These are phyloP conservation scores for Serendipita sp. DNA, from an alignment of 768 basidiomycete genomes.

Conservation along the genomic window DNA sequence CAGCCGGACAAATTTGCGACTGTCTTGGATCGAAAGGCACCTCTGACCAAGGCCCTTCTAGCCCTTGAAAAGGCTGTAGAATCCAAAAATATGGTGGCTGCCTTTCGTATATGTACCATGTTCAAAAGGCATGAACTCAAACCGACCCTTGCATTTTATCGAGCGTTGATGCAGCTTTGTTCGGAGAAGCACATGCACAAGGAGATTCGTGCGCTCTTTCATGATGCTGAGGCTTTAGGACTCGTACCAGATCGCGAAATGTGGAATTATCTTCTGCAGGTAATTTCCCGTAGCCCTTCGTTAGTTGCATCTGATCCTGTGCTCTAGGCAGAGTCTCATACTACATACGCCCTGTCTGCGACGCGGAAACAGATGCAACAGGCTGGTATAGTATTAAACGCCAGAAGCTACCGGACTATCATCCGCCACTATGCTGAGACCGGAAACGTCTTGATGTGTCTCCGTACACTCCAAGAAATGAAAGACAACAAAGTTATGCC, in stretches of 20 bases:
- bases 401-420: conserved; percentile 36
- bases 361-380: conserved; percentile 41
- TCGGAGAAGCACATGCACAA: conserved; percentile 26
- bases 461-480: conserved; percentile 49
- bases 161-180: conserved; percentile 36
- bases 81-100: conserved; percentile 19
- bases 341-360: conserved; percentile 19
- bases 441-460: conserved; percentile 46
- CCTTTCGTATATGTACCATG: conserved; percentile 29
- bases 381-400: conserved; percentile 32
- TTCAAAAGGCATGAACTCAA: conserved; percentile 41
- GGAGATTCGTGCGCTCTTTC: conserved; percentile 48
- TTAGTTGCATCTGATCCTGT: conserved; percentile 18
- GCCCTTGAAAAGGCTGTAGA: background rate
- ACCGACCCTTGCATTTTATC: conserved; percentile 44
- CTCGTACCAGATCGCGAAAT: conserved; percentile 33
- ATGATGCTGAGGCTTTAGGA: conserved; percentile 44
- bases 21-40: background rate
- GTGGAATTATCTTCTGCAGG: conserved; percentile 46
- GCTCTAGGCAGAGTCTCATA: conserved; percentile 17
- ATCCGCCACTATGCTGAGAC: conserved; percentile 30
- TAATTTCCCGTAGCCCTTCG: conserved; percentile 20
- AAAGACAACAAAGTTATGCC: conserved; percentile 33
- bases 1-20: background rate
- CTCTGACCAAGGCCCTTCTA: background rate